phyloP scores from a whole-genome alignment of 2,329 filamentous ascomycete species.

The Intubia oerlemansii region DNA sequence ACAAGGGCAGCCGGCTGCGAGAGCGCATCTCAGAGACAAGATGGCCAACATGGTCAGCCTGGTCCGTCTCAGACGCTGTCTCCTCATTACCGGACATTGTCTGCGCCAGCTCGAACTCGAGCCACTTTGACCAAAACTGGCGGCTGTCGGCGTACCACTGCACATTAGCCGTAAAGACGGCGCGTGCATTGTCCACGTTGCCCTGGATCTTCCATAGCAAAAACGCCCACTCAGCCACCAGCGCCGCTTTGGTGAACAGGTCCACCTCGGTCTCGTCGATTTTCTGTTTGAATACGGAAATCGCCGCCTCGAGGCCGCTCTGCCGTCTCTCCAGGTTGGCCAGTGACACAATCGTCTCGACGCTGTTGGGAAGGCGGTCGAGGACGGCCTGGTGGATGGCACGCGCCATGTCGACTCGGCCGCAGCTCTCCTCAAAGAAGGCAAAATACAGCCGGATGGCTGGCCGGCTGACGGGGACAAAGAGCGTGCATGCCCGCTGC shows the following conservation, averaged over 20 bases:
- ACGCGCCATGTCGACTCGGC: constrained; percentile 53
- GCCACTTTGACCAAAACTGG: constrained; percentile 76
- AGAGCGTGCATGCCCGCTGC: constrained; percentile 64
- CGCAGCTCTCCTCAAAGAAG: constrained; percentile 77
- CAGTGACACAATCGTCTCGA: constrained; percentile 74
- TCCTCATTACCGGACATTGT: constrained; percentile 46
- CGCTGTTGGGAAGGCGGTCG: constrained; percentile 52
- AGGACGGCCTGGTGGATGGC: constrained; percentile 74
- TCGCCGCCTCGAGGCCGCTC: constrained; percentile 61
- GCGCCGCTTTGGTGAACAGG: constrained; percentile 61
- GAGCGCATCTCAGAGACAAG: constrained; percentile 56
- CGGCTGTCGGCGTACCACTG: constrained; percentile 71
- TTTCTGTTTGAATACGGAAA: constrained; percentile 62
- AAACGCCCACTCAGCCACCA: constrained; percentile 75
- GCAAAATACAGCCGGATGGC: constrained; percentile 78
- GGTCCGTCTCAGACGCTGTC: constrained; percentile 36
- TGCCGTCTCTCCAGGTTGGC: constrained; percentile 75
- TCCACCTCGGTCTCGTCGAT: constrained; percentile 54
- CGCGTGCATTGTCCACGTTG: constrained; percentile 57
- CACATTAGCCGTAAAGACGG: constrained; percentile 63
- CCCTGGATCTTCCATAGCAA: constrained; percentile 79
- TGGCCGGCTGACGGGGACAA: constrained; percentile 69
- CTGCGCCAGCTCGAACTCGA: constrained; percentile 76
- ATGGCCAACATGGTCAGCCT: constrained; percentile 56
- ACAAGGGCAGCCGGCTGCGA: constrained; percentile 47